Evolutionary conservation across 179 eudicot species (phyloP).

Genomic region (Pouteria campechiana): DNA sequence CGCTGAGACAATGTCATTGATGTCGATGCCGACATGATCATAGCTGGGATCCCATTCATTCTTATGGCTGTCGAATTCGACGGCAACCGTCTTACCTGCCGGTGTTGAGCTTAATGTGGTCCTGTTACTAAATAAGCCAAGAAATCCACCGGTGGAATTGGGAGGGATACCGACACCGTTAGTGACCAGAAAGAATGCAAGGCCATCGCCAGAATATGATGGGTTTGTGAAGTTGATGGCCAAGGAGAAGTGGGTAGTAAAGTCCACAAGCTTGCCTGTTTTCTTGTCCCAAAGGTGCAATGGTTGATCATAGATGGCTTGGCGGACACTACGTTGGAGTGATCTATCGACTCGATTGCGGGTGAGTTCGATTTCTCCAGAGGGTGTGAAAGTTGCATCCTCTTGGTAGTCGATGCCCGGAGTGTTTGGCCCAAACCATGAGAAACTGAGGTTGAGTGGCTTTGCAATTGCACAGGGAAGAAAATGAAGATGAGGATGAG

Average conservation of each 20-base stretch:
- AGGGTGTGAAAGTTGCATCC: slow-evolving; percentile 14
- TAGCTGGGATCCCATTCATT: slow-evolving; percentile 14
- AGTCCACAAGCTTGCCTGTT: slow-evolving; percentile 15
- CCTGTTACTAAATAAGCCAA: slow-evolving; percentile 18
- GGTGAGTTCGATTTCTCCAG: slow-evolving; percentile 17
- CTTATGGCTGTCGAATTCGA: slow-evolving; percentile 31
- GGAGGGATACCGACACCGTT: slow-evolving; percentile 11
- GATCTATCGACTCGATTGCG: slow-evolving; percentile 9
- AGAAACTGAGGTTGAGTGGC: slow-evolving; percentile 17
- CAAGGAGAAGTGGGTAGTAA: slow-evolving; percentile 35
- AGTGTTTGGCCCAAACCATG: slow-evolving; percentile 11
- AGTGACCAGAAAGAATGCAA: slow-evolving; percentile 28
- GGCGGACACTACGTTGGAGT: slow-evolving; percentile 18
- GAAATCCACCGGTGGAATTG: slow-evolving; percentile 20
- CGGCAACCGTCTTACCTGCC: slow-evolving; percentile 16
- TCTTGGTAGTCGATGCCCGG: slow-evolving; percentile 8
- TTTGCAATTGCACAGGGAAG: background rate
- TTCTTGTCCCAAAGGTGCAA: slow-evolving; percentile 25
- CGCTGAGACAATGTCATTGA: slow-evolving; percentile 23
- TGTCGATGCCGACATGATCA: slow-evolving; percentile 35
- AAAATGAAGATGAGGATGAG: background rate
- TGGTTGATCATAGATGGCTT: slow-evolving; percentile 20
- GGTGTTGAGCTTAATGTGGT: background rate
- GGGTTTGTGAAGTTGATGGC: slow-evolving; percentile 6
- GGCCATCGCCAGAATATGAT: slow-evolving; percentile 20